Base-by-base conservation (phyloP, 2,329 filamentous ascomycete genomes). In the Trichoderma hamatum region DNA sequence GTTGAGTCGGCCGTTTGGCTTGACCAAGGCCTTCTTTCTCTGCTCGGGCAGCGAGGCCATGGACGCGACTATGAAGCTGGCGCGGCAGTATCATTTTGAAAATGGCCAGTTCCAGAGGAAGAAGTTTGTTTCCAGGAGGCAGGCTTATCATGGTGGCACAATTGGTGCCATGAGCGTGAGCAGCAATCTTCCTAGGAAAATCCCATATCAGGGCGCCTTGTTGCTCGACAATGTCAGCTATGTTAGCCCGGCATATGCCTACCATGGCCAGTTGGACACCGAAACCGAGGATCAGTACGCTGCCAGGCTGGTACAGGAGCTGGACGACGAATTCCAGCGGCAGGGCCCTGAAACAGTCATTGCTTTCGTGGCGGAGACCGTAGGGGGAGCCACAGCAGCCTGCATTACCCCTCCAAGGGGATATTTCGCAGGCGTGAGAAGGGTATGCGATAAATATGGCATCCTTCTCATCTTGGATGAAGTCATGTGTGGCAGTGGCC, bases 401-500 rank as follows among this genome's bases (percentile, higher is more conserved):
- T 93, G 89, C 73, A 88, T 92, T 0, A 85, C 89, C 0, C 82
- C 90, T 0, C 84, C 90, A 0, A 80, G 82, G 0, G 91, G 91
- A 0, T 96, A 96, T 72, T 88, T 94, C 61, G 80, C 82, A 62
- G 90, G 89, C 0, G 87, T 95, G 78, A 86, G 86, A 73, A 80
- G 81, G 2, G 82, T 96, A 1, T 96, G 92, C 76, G 85, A 90
- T 64, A 87, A 86, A 70, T 84, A 95, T 74, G 92, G 90, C 0
- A 88, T 90, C 0, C 84, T 96, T 0, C 82, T 96, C n/a, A 90
- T 95, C 56, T 80, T 95, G 0, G 93, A 96, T 74, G 92, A 95
- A 63, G 84, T 93, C 55, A 92, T 94, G 90, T 90, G 86, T 59
- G 89, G 89, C 2, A 85, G 86, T 77, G 89, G 89, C 1, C 80